Evolutionary conservation across 2,329 filamentous ascomycete species (phyloP).

Genomic region (Thielaviopsis euricoi): DNA sequence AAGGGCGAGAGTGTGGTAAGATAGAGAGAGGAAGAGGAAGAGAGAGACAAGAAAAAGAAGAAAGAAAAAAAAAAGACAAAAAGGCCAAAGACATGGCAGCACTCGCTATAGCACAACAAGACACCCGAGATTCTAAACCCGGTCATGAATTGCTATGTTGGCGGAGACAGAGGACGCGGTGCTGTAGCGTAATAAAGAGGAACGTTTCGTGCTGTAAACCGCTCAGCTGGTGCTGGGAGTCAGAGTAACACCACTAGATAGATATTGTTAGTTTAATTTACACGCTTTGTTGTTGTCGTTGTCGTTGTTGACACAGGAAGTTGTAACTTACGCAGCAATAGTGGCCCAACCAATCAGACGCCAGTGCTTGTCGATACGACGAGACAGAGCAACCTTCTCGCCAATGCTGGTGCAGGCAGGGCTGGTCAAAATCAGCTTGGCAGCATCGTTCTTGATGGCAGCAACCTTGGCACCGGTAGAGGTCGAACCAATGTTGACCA

Average conservation of each 20-base stretch:
- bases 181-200: background rate
- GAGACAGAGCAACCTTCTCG: slow-evolving; percentile 90
- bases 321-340: slow-evolving; percentile 45
- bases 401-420: slow-evolving; percentile 94
- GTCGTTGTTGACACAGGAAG: slow-evolving; percentile 3
- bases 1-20: too few relatives aligned
- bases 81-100: background rate
- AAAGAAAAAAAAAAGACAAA: background rate
- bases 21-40: background rate
- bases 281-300: too few relatives aligned
- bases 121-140: background rate
- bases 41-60: background rate
- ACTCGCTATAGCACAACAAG: background rate
- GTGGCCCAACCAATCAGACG: slow-evolving; percentile 84
- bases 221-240: slow-evolving; percentile 32
- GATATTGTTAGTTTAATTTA: slow-evolving; percentile 14
- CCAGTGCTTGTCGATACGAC: slow-evolving; percentile 99
- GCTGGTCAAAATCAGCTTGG: slow-evolving; percentile 81
- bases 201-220: slow-evolving; percentile 3
- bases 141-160: background rate
- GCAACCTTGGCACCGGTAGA: slow-evolving; percentile 95
- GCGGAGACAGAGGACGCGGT: background rate
- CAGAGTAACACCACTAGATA: slow-evolving; percentile 34
- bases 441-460: slow-evolving; percentile 93
- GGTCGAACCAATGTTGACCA: slow-evolving; percentile 98